Conservation (phyloP, 1,139 yeast species). For the Saccharomycopsis hybrid region DNA sequence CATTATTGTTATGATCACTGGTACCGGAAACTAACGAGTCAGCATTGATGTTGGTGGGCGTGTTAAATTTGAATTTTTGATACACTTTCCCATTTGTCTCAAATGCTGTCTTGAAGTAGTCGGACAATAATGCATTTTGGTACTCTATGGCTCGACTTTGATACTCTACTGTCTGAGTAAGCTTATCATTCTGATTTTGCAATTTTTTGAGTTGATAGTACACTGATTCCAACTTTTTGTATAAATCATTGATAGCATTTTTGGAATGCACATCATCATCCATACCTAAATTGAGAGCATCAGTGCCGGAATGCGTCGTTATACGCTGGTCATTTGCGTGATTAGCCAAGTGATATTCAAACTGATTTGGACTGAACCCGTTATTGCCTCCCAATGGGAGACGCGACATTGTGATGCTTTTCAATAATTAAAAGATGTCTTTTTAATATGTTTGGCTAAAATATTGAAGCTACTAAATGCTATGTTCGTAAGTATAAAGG, state of each 20-base stretch:
- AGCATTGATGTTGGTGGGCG: neutral
- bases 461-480: no score
- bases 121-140: slow-evolving; percentile 3
- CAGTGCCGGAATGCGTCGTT: neutral
- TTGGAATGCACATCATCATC: slow-evolving; percentile 5
- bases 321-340: neutral
- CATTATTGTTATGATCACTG: neutral
- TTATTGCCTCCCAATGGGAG: neutral
- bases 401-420: slow-evolving; percentile 1
- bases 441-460: no score
- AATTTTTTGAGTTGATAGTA: neutral
- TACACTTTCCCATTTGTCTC: neutral
- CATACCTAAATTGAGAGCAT: neutral
- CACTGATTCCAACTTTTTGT: slow-evolving; percentile 5
- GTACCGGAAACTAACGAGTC: slow-evolving; percentile 24
- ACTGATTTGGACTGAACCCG: slow-evolving; percentile 3
- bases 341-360: slow-evolving; percentile 3
- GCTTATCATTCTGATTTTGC: slow-evolving; percentile 3
- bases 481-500: no score
- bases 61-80: slow-evolving; percentile 17
- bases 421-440: no score
- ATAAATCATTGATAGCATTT: slow-evolving; percentile 5
- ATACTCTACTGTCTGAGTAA: neutral
- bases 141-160: neutral
- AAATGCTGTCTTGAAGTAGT: slow-evolving; percentile 1